phyloP scores from a whole-genome alignment of 2,329 filamentous ascomycete genomes.

The Colletotrichum graminicola region DNA sequence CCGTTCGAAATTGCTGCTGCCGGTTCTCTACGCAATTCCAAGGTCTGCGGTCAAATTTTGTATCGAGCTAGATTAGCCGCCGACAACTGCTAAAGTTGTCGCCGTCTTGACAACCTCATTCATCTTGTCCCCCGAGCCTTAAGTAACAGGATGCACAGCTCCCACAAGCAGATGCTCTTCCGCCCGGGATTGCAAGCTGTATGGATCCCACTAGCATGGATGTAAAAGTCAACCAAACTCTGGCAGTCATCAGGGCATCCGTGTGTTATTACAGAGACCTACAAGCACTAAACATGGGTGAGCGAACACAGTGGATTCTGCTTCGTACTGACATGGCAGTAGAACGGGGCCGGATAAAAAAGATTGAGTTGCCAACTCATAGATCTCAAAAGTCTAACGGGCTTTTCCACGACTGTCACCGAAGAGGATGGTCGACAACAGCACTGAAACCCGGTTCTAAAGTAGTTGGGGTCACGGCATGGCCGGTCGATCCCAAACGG shows the following conservation, averaged over 20 bases:
- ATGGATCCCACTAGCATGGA: constrained; percentile 58
- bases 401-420: neutral
- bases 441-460: neutral
- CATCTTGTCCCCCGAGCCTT: neutral
- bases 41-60: no score
- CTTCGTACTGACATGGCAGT: neutral
- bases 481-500: neutral
- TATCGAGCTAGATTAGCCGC: rapidly evolving
- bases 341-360: neutral
- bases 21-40: neutral
- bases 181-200: constrained; percentile 50
- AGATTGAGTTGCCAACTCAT: neutral
- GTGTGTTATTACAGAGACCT: constrained; percentile 71
- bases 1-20: neutral
- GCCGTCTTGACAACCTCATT: constrained; percentile 4
- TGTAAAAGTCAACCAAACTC: constrained; percentile 67
- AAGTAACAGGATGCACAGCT: constrained; percentile 3
- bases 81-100: neutral
- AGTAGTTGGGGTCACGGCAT: neutral
- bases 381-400: constrained; percentile 59
- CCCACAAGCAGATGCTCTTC: neutral
- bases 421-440: neutral
- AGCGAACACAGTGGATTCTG: constrained; percentile 62
- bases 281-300: constrained; percentile 68
- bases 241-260: constrained; percentile 65